Percentiles rank a stretch among this genome's conserved stretches.
These are phyloP conservation scores for Microascus cirrosus DNA, from an alignment of 2,329 filamentous ascomycete species.

Conservation along the genomic window DNA sequence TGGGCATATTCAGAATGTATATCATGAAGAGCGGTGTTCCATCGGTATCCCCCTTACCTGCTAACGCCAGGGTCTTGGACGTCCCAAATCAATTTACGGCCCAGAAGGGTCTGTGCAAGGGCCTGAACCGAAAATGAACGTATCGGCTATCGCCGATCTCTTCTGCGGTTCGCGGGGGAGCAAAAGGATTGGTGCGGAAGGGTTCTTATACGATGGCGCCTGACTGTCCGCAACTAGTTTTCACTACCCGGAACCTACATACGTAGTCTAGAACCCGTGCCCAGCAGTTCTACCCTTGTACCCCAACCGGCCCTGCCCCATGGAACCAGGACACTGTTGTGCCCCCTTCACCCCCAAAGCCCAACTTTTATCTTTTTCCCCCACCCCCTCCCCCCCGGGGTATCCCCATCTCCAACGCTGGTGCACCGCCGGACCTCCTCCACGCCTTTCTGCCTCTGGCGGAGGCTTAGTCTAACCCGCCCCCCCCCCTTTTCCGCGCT, in stretches of 20 bases:
- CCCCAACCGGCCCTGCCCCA: conserved; percentile 20
- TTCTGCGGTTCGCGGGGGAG: background rate
- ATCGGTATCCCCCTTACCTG: too few species aligned
- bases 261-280: background rate
- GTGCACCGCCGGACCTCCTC: conserved; percentile 16
- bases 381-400: conserved; percentile 6
- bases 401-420: conserved; percentile 9
- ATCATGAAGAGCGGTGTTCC: background rate
- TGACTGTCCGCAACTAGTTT: background rate
- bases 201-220: background rate
- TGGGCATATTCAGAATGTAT: background rate
- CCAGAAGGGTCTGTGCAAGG: background rate
- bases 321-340: conserved; percentile 14
- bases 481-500: conserved; percentile 1
- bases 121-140: background rate
- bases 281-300: conserved; percentile 4
- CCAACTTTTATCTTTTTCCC: conserved; percentile 18
- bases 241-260: background rate
- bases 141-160: background rate
- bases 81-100: background rate
- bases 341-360: conserved; percentile 13
- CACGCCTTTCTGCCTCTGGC: conserved; percentile 10
- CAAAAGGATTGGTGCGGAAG: background rate
- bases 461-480: background rate
- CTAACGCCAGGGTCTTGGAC: too few species aligned